Base-by-base conservation (phyloP, 495 filamentous ascomycete species). In the Bacidia rubella region DNA sequence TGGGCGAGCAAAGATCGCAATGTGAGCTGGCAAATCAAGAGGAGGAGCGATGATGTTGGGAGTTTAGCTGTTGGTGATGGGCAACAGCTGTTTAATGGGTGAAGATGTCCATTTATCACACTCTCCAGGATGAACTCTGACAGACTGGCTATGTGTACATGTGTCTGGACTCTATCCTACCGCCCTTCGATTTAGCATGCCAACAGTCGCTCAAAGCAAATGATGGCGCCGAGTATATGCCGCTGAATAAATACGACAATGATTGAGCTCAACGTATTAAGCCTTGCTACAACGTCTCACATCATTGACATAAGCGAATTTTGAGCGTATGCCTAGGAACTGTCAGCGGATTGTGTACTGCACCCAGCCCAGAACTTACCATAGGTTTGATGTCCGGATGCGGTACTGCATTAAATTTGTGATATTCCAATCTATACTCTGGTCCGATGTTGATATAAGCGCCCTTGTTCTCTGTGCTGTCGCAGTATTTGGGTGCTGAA, bases 391-490 rank as follows among this genome's bases (percentile, higher is more conserved):
- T 89, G 54, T 89, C 77, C 5, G 92, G 92, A 73, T 99, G 92
- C 51, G 89, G 88, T 29, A 97, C 93, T 2, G 93, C 93, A 60
- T 95, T 89, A 58, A 97, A 99, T 62, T 94, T 80, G 57, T 87
- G 78, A 67, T 85, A 97, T 21, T 85, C 70, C 45, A 97, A 83
- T 72, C 95, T 93, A 62, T 89, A 85, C 40, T 95, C 86, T 7
- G 87, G 79, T 2, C 87, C 86, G 60, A 99, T 85, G 68, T 97
- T 97, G 76, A 99, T 99, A 65, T 92, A 99, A 3, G 92, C 92
- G 51, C 92, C 92, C 73, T 89, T 94, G 68, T 99, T 99, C 66
- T 95, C 90, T 1, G 92, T 96, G 57, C 84, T 83, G 63, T 99
- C 92, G 71, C 94, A 97, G 66, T 99, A 99, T 66, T 82, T 93